phyloP scores from a whole-genome alignment of 805 yeast genomes.

The Cyberlindnera maclurae region DNA sequence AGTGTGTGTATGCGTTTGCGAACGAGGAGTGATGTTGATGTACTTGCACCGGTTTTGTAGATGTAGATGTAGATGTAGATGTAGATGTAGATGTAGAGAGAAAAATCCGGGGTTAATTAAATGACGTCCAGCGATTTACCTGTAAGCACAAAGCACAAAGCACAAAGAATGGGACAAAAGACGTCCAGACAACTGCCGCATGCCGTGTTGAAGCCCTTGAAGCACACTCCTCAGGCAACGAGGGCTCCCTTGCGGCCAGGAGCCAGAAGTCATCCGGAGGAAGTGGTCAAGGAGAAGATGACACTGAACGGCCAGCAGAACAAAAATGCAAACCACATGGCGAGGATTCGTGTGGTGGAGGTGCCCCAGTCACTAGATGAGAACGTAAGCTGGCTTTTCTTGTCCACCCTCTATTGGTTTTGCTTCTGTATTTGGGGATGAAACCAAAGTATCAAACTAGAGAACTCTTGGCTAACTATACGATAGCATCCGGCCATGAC shows the following conservation, averaged over 20 bases:
- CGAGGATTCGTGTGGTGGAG: slow-evolving; percentile 11
- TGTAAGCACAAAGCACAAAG: too few species aligned
- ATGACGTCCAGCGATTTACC: too few species aligned
- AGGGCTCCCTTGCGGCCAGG: too few species aligned
- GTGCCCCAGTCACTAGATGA: slow-evolving; percentile 15
- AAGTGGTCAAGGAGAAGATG: not conserved
- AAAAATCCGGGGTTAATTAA: too few species aligned
- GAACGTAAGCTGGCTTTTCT: slow-evolving; percentile 1
- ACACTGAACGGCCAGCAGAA: too few species aligned
- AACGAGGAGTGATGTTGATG: not conserved
- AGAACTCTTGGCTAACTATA: too few species aligned
- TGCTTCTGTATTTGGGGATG: too few species aligned
- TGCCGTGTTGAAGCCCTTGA: not conserved
- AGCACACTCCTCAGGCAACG: not conserved
- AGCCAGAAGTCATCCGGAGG: too few species aligned
- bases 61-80: too few species aligned
- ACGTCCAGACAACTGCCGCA: not conserved
- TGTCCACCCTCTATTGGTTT: not conserved
- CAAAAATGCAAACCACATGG: slow-evolving; percentile 14
- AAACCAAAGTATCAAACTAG: too few species aligned
- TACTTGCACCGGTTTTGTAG: too few species aligned
- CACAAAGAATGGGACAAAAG: not conserved
- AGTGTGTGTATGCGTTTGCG: not conserved
- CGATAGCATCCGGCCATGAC: slow-evolving; percentile 14
- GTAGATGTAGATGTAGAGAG: too few species aligned